Evolutionary conservation across 441 rosid species (phyloP).

Genomic region (Corymbia calophylla): DNA sequence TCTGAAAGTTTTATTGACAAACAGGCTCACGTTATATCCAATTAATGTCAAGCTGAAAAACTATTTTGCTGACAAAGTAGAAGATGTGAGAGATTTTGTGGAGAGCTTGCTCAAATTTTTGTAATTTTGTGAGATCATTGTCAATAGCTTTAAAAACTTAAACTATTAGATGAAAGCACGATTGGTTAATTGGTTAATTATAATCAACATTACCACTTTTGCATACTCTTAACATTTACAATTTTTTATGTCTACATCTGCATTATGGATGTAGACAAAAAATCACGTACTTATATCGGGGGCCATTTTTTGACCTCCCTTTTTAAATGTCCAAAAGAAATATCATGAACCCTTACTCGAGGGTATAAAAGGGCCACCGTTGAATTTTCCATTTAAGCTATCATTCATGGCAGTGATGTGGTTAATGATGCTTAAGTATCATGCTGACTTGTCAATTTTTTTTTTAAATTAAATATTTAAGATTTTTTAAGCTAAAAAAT

Average conservation of each 20-base stretch:
- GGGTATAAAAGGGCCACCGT: background rate
- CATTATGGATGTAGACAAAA: background rate
- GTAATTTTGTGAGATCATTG: background rate
- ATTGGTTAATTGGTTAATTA: background rate
- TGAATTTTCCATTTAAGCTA: background rate
- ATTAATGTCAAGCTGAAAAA: background rate
- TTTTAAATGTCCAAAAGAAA: background rate
- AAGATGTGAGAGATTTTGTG: background rate
- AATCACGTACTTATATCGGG: background rate
- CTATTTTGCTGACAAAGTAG: background rate
- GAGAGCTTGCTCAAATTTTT: background rate
- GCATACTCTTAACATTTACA: background rate
- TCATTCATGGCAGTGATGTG: background rate
- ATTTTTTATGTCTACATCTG: background rate
- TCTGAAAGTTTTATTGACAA: background rate
- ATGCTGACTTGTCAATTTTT: background rate
- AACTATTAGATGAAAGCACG: background rate
- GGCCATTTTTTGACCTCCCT: background rate
- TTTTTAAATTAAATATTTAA: background rate
- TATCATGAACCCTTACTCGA: background rate
- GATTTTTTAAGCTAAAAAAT: background rate
- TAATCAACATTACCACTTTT: background rate
- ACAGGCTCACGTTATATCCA: background rate
- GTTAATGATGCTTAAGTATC: background rate
- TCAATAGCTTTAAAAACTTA: background rate